Evolutionary conservation across 139 green algal species (phyloP), one percentile per base, ranked within the genome.

Genomic region (Penium margaritaceum): DNA sequence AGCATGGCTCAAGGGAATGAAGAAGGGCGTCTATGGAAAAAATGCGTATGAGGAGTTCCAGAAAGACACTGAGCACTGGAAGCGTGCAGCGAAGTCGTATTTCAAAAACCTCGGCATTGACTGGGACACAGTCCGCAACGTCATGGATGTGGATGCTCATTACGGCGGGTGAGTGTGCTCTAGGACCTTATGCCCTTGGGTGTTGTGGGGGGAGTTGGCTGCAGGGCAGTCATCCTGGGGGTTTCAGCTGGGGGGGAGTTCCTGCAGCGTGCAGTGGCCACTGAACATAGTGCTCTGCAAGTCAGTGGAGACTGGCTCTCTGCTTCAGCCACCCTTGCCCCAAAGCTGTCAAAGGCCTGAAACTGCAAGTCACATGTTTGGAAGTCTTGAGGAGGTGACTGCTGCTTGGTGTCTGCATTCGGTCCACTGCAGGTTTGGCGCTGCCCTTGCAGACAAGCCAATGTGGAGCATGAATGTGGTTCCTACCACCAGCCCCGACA

Each of bases 401-500:
- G n/a, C n/a, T n/a, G n/a, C n/a, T n/a, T n/a, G n/a, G n/a, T n/a
- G n/a, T n/a, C n/a, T n/a, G n/a, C n/a, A n/a, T n/a, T n/a, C n/a
- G n/a, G n/a, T 6, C 6, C 51, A 3, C 19, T 39, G 19, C 68
- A 76, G 68, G 51, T 76, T 76, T 43, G 68, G 51, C 33, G 71
- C 71, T 17, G 71, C 71, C 14, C 60, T 78, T 21, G n/a, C 30
- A 2, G 27, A 65, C 0, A 60, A 60, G 51, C n/a, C 51, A 5
- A n/a, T 78, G 47, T 78, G 71, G 71, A 58, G 68, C 19, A 78
- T 78, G 71, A 78, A 78, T 35, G 71, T 78, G 27, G 63, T 78
- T 9, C 71, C 71, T 12, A 33, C 78, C 24, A 78, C 19, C 34
- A 47, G 64, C 35, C 62, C 62, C 29, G 63, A 78, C 35, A 78